phyloP scores from a whole-genome alignment of 495 filamentous ascomycete genomes.

The Annulohypoxylon moriforme region DNA sequence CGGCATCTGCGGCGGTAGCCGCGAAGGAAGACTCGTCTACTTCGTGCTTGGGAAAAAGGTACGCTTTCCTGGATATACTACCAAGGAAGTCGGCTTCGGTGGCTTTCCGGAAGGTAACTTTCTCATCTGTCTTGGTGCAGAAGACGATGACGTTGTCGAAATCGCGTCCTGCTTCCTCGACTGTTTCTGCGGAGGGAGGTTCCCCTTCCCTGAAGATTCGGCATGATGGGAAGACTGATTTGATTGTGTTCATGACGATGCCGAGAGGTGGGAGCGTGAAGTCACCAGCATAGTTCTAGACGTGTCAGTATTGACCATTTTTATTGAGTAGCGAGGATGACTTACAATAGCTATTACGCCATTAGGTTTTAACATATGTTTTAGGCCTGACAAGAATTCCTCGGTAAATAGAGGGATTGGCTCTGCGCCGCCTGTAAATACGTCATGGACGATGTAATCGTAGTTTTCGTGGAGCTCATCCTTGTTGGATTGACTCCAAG shows the following conservation, averaged over 20 bases:
- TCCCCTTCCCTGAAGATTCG: constrained; percentile 83
- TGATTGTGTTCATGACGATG: constrained; percentile 78
- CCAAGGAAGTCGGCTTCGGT: constrained; percentile 74
- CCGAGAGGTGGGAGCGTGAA: constrained; percentile 75
- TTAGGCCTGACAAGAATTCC: constrained; percentile 78
- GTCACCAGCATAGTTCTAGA: constrained; percentile 96
- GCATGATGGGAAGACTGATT: constrained; percentile 77
- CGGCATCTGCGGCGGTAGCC: constrained; percentile 48
- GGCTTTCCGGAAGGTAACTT: constrained; percentile 75
- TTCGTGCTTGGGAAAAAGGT: constrained; percentile 80
- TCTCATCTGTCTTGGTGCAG: constrained; percentile 64
- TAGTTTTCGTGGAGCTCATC: constrained; percentile 61
- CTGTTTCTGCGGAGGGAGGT: constrained; percentile 56
- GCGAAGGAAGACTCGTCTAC: constrained; percentile 67
- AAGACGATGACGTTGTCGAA: constrained; percentile 93
- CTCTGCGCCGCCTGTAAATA: constrained; percentile 98
- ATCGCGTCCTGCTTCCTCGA: constrained; percentile 63
- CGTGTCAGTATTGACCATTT: constrained; percentile 16
- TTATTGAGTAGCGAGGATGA: constrained; percentile 13
- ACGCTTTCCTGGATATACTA: constrained; percentile 72
- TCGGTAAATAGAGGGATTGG: constrained; percentile 87
- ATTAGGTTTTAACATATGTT: constrained; percentile 74
- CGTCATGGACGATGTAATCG: constrained; percentile 96
- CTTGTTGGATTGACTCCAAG: constrained; percentile 71
- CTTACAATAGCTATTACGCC: constrained; percentile 92